Percentiles rank a stretch among this genome's conserved stretches.
phyloP scores from a whole-genome alignment of 2,329 filamentous ascomycete species.

The Alternaria brassicae region DNA sequence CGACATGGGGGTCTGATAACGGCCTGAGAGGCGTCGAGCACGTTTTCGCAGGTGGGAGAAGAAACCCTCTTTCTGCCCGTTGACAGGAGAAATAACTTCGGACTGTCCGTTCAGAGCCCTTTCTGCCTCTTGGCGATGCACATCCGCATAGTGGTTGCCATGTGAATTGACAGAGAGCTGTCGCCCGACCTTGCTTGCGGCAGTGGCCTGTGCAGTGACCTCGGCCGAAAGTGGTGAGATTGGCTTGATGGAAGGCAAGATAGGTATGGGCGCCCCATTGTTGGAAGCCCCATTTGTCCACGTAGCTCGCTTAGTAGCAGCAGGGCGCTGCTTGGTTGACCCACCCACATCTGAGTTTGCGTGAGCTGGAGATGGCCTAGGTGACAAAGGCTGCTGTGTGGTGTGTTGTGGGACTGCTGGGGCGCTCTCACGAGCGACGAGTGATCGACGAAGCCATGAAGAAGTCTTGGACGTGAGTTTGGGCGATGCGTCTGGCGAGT shows the following conservation, averaged over 20 bases:
- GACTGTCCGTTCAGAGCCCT: conserved; percentile 83
- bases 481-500: conserved; percentile 64
- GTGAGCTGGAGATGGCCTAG: conserved; percentile 53
- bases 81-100: conserved; percentile 76
- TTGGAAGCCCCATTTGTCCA: conserved; percentile 83
- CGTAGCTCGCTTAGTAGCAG: conserved; percentile 81
- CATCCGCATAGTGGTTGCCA: conserved; percentile 89
- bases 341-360: conserved; percentile 54
- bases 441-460: conserved; percentile 92
- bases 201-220: conserved; percentile 84
- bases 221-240: conserved; percentile 96
- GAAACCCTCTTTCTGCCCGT: conserved; percentile 90
- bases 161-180: conserved; percentile 92
- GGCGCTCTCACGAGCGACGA: conserved; percentile 78
- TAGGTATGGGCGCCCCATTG: conserved; percentile 89
- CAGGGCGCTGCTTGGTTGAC: conserved; percentile 61
- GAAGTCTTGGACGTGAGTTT: conserved; percentile 78
- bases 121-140: conserved; percentile 90
- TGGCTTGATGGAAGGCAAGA: conserved; percentile 90
- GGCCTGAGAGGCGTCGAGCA: conserved; percentile 87
- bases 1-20: conserved; percentile 82
- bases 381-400: conserved; percentile 51
- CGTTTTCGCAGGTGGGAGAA: conserved; percentile 97
- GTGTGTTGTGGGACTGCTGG: conserved; percentile 63
- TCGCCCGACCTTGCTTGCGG: conserved; percentile 87